Conservation (phyloP, 306 rosid genomes). For the Luffa aegyptiaca region DNA sequence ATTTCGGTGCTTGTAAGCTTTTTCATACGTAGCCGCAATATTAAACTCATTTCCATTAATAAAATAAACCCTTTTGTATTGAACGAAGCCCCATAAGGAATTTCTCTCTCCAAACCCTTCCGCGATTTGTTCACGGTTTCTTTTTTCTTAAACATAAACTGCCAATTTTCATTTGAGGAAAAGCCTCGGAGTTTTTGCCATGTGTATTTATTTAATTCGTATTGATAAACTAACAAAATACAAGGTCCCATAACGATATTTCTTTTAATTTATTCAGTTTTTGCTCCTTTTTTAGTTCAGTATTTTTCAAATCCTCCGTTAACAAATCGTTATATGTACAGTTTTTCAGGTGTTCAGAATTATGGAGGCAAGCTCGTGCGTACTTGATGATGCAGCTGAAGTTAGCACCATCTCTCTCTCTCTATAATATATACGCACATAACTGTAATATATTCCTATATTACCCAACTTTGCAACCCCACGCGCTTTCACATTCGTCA, state of each 20-base stretch:
- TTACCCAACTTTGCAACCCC: neutral
- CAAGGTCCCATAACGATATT: neutral
- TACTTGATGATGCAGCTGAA: constrained; percentile 13
- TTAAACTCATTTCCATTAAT: constrained; percentile 5
- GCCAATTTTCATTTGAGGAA: neutral
- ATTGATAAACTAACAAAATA: neutral
- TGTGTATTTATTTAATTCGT: neutral
- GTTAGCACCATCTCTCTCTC: constrained; percentile 25
- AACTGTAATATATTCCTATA: neutral
- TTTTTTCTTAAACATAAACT: neutral
- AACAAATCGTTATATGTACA: neutral
- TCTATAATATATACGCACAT: neutral
- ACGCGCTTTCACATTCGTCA: constrained; percentile 1
- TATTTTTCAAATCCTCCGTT: neutral
- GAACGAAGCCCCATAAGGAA: neutral
- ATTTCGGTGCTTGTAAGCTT: constrained; percentile 2
- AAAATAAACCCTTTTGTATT: neutral
- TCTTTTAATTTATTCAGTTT: neutral
- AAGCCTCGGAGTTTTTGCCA: neutral
- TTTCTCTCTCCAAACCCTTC: neutral
- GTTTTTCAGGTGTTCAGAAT: constrained; percentile 8
- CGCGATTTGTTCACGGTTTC: neutral
- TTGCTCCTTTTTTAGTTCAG: neutral
- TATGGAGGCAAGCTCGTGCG: constrained; percentile 26
- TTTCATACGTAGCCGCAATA: constrained; percentile 24